These are phyloP conservation scores for Alternaria arbusti DNA, from an alignment of 2,329 filamentous ascomycete genomes.

Conservation along the genomic window DNA sequence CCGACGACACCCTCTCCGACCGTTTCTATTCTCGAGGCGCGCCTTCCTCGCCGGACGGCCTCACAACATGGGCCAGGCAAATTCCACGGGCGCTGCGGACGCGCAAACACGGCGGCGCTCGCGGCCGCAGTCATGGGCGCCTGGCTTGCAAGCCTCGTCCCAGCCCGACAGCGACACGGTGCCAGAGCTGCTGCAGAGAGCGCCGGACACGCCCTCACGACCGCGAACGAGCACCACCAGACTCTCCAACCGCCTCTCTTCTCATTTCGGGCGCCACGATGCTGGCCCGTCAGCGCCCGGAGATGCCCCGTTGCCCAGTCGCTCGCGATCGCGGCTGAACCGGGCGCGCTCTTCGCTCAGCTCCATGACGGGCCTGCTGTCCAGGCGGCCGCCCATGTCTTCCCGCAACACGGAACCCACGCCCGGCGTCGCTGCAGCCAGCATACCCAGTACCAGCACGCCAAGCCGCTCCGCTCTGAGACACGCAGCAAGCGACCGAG, in stretches of 20 bases:
- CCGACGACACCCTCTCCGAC: constrained; percentile 8
- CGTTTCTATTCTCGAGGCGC: constrained; percentile 16
- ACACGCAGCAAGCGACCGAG: constrained; percentile 35
- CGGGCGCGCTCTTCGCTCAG: constrained; percentile 47
- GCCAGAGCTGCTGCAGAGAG: constrained; percentile 27
- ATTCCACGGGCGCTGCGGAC: constrained; percentile 39
- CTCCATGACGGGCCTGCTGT: constrained; percentile 41
- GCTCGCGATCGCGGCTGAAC: constrained; percentile 41
- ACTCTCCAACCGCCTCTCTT: constrained; percentile 39
- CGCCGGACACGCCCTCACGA: constrained; percentile 20
- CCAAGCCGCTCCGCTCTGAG: constrained; percentile 27
- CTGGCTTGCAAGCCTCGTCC: constrained; percentile 26
- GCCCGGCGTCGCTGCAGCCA: constrained; percentile 18
- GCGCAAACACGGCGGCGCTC: constrained; percentile 33
- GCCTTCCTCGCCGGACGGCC: constrained; percentile 35
- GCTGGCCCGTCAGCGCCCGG: constrained; percentile 37
- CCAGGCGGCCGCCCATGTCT: constrained; percentile 33
- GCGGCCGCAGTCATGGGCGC: constrained; percentile 45
- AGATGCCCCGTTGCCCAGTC: constrained; percentile 17
- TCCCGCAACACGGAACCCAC: constrained; percentile 22
- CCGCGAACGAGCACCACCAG: constrained; percentile 33
- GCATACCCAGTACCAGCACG: constrained; percentile 22
- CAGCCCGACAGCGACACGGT: constrained; percentile 25
- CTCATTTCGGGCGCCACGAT: constrained; percentile 37
- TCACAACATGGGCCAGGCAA: constrained; percentile 48